Base-by-base conservation (phyloP, 352 stramenopile species). In the Halophytophthora polymorphica region DNA sequence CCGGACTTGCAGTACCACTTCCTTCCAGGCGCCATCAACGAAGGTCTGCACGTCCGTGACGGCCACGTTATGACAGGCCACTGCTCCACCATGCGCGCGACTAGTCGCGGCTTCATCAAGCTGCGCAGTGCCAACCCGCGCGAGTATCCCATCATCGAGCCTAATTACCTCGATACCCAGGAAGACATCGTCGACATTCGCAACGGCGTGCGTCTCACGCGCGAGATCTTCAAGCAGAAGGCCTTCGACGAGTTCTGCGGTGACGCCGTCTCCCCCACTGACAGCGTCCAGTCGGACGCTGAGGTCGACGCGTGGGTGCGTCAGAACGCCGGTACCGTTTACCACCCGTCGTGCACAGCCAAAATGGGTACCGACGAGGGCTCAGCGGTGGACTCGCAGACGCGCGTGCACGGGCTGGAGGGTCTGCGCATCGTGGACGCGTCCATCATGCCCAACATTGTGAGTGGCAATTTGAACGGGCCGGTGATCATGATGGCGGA, bases 401-500 rank as follows among this genome's bases (percentile, higher is more conserved):
- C 92, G 33, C 72, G 73, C 14, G 90, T 98, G 19, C 79, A 93
- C 43, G 91, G 89, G 15, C 40, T 97, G 15, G 73, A 96, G 21
- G 82, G 85, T 45, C 69, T 98, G 31, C 83, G 88, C 28, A 67
- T 98, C 11, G 88, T 93, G 2, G 94, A 98, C 58, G 90, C 93
- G 25, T 97, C 86, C 36, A 89, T 97, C 55, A 97, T 98, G 77
- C 93, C 93, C 35, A 94, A 89, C 61, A 96, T 98, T 45, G 73
- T 97, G 45, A 97, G 89, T 46, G 94, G 94, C 39, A 98, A 98
- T 61, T 75, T 96, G 15, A 97, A 98, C 64, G 88, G 66, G 1
- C 95, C 91, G n/a, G 88, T 91, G 25, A 95, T 97, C 61, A 96
- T 97, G 73, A 71, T 98, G 31, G 93, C 86, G 11, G 93, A 98